These are phyloP conservation scores for Fusarium liriodendri DNA, from an alignment of 2,329 filamentous ascomycete species.

Conservation along the genomic window DNA sequence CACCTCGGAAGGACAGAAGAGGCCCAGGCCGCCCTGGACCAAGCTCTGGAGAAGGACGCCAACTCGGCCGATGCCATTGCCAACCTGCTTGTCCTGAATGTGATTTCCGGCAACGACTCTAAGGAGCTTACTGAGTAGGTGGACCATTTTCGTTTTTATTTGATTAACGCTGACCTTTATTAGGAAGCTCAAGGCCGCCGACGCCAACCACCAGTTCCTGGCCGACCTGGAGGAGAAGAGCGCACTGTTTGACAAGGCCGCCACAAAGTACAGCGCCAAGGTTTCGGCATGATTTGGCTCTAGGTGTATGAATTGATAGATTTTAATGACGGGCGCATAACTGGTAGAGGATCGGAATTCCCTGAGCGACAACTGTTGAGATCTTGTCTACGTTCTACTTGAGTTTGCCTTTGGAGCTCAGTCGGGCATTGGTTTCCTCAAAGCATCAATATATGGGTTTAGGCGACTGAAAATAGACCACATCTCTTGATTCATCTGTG, in stretches of 20 bases:
- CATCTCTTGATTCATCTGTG: not conserved
- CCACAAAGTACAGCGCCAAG: conserved; percentile 87
- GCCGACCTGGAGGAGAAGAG: conserved; percentile 86
- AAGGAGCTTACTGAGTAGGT: conserved; percentile 72
- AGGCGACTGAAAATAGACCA: conserved; percentile 16
- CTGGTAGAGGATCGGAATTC: conserved; percentile 39
- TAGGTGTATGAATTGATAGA: conserved; percentile 40
- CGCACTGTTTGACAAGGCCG: conserved; percentile 86
- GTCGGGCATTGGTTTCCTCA: not conserved
- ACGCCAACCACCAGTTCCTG: conserved; percentile 77
- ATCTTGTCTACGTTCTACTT: conserved; percentile 23
- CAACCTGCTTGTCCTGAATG: conserved; percentile 83
- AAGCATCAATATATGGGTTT: not conserved
- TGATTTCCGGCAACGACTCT: conserved; percentile 79
- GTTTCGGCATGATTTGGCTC: conserved; percentile 63
- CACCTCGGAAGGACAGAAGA: conserved; percentile 91
- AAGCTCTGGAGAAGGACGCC: conserved; percentile 81
- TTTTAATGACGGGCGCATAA: conserved; percentile 47
- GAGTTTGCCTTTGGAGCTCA: not conserved
- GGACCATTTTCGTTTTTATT: not conserved
- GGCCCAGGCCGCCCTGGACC: conserved; percentile 85
- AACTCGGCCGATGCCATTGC: conserved; percentile 80
- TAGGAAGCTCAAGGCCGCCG: conserved; percentile 67
- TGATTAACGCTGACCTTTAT: conserved; percentile 37
- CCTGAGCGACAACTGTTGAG: conserved; percentile 35